Base-by-base conservation (phyloP, 148 eudicot genomes). In the Mesembryanthemum crystallinum region DNA sequence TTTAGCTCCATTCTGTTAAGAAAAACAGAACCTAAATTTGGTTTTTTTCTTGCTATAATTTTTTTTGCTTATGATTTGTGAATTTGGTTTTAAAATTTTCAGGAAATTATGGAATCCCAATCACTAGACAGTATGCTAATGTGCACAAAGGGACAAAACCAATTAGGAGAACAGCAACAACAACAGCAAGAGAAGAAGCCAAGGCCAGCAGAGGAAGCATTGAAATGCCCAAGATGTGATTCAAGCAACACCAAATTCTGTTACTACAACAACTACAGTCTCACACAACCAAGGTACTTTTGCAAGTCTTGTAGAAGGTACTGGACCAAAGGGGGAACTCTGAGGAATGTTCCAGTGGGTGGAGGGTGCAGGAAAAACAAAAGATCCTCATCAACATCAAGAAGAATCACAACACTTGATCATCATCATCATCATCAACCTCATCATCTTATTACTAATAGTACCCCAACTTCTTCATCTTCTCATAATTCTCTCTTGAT, bases 281-380 rank as follows among this genome's bases (percentile, higher is more conserved):
- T 93, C 49, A 70, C 93, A n/a, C 98, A 93, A 80, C 98, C 98
- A 7, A 79, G 82, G 25, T 79, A 79, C 78, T 93, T 93, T 52
- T 93, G 98, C 86, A 93, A 93, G 76, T 88, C 96, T 1, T 93
- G 98, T 78, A 79, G 98, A 69, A 85, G 98, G 82, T 93, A 93
- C 59, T 93, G 98, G 98, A 93, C 98, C 0, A 93, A 93, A 83
- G 98, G 98, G 5, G 98, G 98, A 1, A 90, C 98, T 2, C 47
- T 93, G 64, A 77, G 98, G 28, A 93, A 93, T 74, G 98, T 93
- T 75, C 98, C 98, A 0, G 98, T 93, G 1, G 98, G 98, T 1
- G 98, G 98, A 43, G 98, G 98, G 7, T 92, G 98, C 77, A 77
- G 98, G 82, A 92, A 88, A 81, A 93, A 88, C 85, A 86, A 82